phyloP scores from a whole-genome alignment of 345 rosid species.

The Aegle marmelos region DNA sequence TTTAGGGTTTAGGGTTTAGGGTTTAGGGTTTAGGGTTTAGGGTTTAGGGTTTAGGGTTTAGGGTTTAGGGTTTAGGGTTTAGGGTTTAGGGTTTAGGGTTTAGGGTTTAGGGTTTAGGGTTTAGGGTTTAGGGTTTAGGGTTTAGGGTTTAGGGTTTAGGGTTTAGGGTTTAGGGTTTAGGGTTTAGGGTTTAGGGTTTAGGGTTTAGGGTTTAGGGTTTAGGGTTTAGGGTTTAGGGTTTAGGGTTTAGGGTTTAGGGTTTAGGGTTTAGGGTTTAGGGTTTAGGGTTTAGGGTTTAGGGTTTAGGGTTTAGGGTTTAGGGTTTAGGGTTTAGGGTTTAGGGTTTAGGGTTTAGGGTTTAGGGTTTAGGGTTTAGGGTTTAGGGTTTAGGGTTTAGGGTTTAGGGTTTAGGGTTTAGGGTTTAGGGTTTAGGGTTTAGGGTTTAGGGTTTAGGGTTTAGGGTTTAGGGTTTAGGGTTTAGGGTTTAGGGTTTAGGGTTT shows the following conservation, averaged over 20 bases:
- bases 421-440: slow-evolving; percentile 19
- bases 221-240: slow-evolving; percentile 19
- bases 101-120: slow-evolving; percentile 15
- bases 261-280: slow-evolving; percentile 20
- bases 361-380: slow-evolving; percentile 13
- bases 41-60: slow-evolving; percentile 2
- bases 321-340: slow-evolving; percentile 23
- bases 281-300: slow-evolving; percentile 16
- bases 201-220: slow-evolving; percentile 19
- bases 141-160: slow-evolving; percentile 17
- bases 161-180: slow-evolving; percentile 19
- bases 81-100: slow-evolving; percentile 15
- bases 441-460: slow-evolving; percentile 15
- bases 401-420: slow-evolving; percentile 19
- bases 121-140: slow-evolving; percentile 20
- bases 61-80: slow-evolving; percentile 14
- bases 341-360: slow-evolving; percentile 12
- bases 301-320: slow-evolving; percentile 16
- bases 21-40: not conserved
- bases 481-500: slow-evolving; percentile 15
- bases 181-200: slow-evolving; percentile 20
- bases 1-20: not conserved
- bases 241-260: slow-evolving; percentile 18
- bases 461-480: slow-evolving; percentile 17
- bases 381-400: slow-evolving; percentile 18